Evolutionary conservation across 371 early-diverging fungal species (phyloP), one percentile per base, ranked within the genome.

Genomic region (Rhizopus stolonifer): DNA sequence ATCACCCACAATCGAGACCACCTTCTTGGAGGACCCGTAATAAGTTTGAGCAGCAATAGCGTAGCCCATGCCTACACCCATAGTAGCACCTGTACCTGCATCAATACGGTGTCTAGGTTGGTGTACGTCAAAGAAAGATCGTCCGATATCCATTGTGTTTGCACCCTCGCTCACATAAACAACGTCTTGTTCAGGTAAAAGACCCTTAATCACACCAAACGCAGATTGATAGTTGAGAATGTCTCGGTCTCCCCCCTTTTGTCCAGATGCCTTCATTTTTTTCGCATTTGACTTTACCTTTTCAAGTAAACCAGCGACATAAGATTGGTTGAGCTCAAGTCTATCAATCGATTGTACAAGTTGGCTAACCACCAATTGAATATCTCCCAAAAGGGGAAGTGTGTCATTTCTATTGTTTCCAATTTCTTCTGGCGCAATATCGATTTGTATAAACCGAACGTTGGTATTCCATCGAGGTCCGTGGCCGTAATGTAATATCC

Each of bases 71-170:
- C 91, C 91, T n/a, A 88, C 84, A 15, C 91, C 91, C 91, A 91
- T 90, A 17, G 89, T 88, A 4, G 85, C 90, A 46, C 84, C 82
- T 0, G 90, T 90, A 43, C 81, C 83, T 46, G 91, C 89, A 67
- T 91, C 92, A 25, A 91, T 61, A 19, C 92, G 77, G 31, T 74
- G 74, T 8, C 92, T 72, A 11, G 91, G 90, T 24, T 69, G 52
- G 26, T 75, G 64, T 1, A 88, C 77, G 56, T 84, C 85, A 66
- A 86, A 86, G 50, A 86, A 78, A 0, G 83, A 83, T 25, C 92
- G 75, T 1, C 82, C 90, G 62, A 91, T 90, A 59, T 91, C 92
- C 92, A 91, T 91, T 0, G 92, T 90, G 49, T 90, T 90, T 10
- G 90, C 89, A 40, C 92, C 92, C 67, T 91, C 92, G 49, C 84